These are phyloP conservation scores for Ammopiptanthus mongolicus DNA, from an alignment of 306 rosid species.

Conservation along the genomic window DNA sequence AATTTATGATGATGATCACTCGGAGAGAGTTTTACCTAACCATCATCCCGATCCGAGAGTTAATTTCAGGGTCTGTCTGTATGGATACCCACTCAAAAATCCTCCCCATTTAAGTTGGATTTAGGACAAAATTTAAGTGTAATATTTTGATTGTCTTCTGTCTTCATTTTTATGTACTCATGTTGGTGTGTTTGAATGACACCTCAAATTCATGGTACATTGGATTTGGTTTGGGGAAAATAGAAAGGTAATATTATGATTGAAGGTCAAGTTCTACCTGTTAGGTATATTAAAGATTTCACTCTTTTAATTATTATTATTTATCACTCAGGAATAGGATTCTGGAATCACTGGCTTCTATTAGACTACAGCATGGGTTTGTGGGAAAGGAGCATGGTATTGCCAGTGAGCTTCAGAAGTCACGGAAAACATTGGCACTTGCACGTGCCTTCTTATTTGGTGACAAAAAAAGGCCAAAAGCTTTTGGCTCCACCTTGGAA, in stretches of 20 bases:
- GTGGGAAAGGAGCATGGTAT: constrained; percentile 16
- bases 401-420: constrained; percentile 15
- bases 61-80: no score
- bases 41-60: no score
- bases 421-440: constrained; percentile 4
- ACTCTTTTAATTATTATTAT: not conserved
- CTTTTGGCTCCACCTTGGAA: constrained; percentile 24
- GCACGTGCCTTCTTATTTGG: constrained; percentile 29
- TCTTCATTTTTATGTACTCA: not conserved
- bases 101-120: not conserved
- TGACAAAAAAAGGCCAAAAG: constrained; percentile 2
- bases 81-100: no score
- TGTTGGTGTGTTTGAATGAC: not conserved
- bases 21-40: no score
- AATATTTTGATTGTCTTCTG: no score
- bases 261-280: no score
- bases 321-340: not conserved
- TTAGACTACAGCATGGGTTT: not conserved
- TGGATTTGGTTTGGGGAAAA: not conserved
- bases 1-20: not conserved
- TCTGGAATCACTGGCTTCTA: not conserved
- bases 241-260: no score
- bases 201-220: not conserved
- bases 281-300: constrained; percentile 14
- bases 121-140: not conserved